Evolutionary conservation across 345 rosid genomes (phyloP).

Genomic region (Citropsis articulata): DNA sequence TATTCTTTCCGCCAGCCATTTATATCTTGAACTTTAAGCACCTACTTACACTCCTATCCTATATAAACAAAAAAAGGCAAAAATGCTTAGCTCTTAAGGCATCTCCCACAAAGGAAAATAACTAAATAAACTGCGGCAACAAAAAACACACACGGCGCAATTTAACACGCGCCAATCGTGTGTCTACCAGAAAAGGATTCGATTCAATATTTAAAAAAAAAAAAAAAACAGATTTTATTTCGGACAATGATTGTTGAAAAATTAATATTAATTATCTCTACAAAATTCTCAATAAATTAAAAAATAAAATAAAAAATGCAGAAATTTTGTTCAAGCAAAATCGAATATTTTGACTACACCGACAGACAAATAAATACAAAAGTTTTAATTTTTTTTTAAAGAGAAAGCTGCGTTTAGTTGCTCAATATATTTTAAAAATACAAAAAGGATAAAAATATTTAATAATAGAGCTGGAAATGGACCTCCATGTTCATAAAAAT

Average conservation of each 20-base stretch:
- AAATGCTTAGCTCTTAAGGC: slow-evolving; percentile 8
- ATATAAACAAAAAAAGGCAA: neutral
- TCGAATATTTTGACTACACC: neutral
- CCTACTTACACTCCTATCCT: slow-evolving; percentile 13
- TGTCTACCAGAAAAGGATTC: neutral
- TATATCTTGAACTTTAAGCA: slow-evolving; percentile 1
- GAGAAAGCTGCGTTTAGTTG: neutral
- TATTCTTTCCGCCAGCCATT: slow-evolving; percentile 32
- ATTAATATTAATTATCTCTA: too few species aligned
- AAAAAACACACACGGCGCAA: neutral
- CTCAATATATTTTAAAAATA: neutral
- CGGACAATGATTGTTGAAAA: neutral
- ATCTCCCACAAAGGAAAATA: neutral
- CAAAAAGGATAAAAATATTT: neutral
- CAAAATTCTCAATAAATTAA: neutral
- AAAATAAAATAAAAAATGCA: neutral
- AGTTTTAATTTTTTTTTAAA: neutral
- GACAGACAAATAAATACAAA: neutral
- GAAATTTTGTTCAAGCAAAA: neutral
- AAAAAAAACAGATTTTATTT: neutral
- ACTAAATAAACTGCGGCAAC: neutral
- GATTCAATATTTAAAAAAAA: neutral
- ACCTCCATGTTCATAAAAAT: neutral
- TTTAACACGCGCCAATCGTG: neutral
- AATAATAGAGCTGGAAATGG: neutral